phyloP scores from a whole-genome alignment of 2,329 filamentous ascomycete genomes.

The Lizonia empirigonia region DNA sequence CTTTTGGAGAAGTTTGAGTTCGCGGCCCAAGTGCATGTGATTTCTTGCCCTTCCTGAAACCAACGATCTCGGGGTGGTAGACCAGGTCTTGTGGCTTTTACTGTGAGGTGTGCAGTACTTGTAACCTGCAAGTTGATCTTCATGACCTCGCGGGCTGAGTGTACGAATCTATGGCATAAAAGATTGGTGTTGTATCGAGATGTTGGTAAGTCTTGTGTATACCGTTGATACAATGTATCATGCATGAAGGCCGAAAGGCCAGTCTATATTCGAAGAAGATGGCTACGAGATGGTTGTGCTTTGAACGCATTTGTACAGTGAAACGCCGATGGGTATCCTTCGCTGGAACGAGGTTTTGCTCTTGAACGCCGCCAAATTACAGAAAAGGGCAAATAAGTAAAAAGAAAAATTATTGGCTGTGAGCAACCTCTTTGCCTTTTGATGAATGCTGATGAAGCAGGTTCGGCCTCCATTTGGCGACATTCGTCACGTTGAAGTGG shows the following conservation, averaged over 20 bases:
- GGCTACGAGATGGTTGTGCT: background rate
- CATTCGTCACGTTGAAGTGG: constrained; percentile 47
- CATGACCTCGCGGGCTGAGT: background rate
- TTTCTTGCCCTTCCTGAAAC: no score
- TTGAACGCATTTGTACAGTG: constrained; percentile 10
- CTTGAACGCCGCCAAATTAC: constrained; percentile 24
- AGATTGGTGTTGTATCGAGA: no score
- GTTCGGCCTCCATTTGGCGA: constrained; percentile 42
- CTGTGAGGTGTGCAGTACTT: no score
- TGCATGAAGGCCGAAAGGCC: background rate
- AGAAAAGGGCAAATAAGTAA: background rate
- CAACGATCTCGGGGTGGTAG: no score
- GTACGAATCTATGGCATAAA: background rate
- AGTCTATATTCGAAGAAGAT: background rate
- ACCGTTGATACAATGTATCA: constrained; percentile 4
- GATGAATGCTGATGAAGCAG: constrained; percentile 43
- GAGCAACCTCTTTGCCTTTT: constrained; percentile 44
- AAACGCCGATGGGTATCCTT: constrained; percentile 37
- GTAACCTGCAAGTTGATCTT: no score
- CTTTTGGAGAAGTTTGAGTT: background rate
- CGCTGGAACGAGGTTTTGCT: constrained; percentile 27
- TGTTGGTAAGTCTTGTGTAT: no score
- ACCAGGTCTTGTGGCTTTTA: no score
- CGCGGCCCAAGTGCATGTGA: background rate
- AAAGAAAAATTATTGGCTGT: constrained; percentile 16